Base-by-base conservation (phyloP, 2,329 filamentous ascomycete species). In the Simplicillium aogashimaense region DNA sequence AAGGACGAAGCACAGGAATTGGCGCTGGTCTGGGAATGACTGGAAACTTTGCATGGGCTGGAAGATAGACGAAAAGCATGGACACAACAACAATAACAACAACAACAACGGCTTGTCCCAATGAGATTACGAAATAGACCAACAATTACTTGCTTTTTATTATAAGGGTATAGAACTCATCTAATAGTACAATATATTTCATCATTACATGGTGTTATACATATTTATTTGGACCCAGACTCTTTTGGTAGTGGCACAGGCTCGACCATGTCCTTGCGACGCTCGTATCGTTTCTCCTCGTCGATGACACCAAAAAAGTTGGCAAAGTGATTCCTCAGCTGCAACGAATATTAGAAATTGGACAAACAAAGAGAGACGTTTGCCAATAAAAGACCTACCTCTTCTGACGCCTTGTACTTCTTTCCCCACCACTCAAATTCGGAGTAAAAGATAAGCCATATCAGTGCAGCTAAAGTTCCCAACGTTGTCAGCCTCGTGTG, bases 11-110 rank as follows among this genome's bases (percentile, higher is more conserved):
- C 9, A 52, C 65, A 1, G 65, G 64, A 1, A 47, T 74, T 30
- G 69, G 70, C 4, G 60, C 66, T 7, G 69, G 74, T 4, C 54
- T 78, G 40, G 65, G 72, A 11, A 75, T 78, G 65, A 72, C 74
- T 8, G 67, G 68, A 15, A 76, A 72, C 45, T 75, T 78, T 57
- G 74, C 75, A 20, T 78, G 75, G 74, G 49, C 61, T 29, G 58
- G 60, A 16, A 52, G 64, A 45, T 65, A 50, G 30, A 15, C 30
- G 5, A 15, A 5, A 25, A 25, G 9, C 9, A 25, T 9, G 9
- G 20, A 9, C 20, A 9, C 6, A 5, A 9, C 20, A 25, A 25
- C 20, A 9, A 9, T 9, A 25, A 25, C 20, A 9, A 9, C 6
- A 5, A 9, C 20, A 25, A 25, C 20, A 9, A 25, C 9, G 20